Percentiles rank a stretch among this genome's conserved stretches.
phyloP scores from a whole-genome alignment of 306 rosid species.

The Trichosanthes truncata region DNA sequence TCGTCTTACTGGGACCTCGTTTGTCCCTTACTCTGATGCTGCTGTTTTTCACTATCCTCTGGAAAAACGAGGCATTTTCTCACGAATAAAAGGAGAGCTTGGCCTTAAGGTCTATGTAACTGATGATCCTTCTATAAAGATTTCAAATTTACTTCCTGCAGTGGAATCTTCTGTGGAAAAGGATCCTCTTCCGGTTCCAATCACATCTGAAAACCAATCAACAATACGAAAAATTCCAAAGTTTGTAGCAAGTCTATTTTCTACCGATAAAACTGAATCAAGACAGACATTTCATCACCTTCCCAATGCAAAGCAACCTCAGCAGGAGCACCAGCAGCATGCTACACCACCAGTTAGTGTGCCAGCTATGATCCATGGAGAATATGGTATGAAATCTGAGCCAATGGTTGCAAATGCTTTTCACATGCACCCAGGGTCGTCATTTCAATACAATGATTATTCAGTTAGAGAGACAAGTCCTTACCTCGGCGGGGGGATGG shows the following conservation, averaged over 20 bases:
- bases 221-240: slow-evolving; percentile 16
- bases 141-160: slow-evolving; percentile 71
- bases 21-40: slow-evolving; percentile 77
- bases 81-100: slow-evolving; percentile 73
- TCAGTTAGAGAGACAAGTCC: slow-evolving; percentile 75
- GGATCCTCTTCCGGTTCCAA: slow-evolving; percentile 8
- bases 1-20: slow-evolving; percentile 68
- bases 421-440: slow-evolving; percentile 29
- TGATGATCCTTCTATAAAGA: slow-evolving; percentile 49
- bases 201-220: slow-evolving; percentile 20
- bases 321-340: slow-evolving; percentile 16
- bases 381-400: slow-evolving; percentile 53
- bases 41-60: slow-evolving; percentile 75
- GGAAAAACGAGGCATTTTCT: slow-evolving; percentile 47
- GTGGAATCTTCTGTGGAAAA: slow-evolving; percentile 30
- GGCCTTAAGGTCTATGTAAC: slow-evolving; percentile 82
- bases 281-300: slow-evolving; percentile 50
- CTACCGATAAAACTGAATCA: slow-evolving; percentile 36
- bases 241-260: slow-evolving; percentile 21
- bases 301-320: slow-evolving; percentile 31
- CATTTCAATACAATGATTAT: slow-evolving; percentile 40
- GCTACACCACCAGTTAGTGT: slow-evolving; percentile 16
- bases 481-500: slow-evolving; percentile 73
- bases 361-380: slow-evolving; percentile 32
- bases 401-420: slow-evolving; percentile 31